Base-by-base conservation (phyloP, 2,329 filamentous ascomycete species). In the Juglanconis oblonga region DNA sequence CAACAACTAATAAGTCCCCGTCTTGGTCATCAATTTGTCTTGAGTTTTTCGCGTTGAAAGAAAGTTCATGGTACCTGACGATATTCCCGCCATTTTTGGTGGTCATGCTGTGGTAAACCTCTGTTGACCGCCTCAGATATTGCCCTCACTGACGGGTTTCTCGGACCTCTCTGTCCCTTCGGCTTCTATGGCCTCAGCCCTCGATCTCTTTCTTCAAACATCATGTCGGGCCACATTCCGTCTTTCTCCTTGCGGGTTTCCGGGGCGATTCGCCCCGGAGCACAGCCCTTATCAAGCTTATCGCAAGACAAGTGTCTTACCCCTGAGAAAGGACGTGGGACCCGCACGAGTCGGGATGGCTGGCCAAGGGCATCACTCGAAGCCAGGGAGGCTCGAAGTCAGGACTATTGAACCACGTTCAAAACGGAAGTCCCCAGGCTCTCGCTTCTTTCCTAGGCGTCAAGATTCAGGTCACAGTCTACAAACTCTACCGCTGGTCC, bases 301-400 rank as follows among this genome's bases (percentile, higher is more conserved):
- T 57, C 49, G 24, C 35, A 52, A 55, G 53, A 57, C 57, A 36
- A 57, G 36, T 54, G 36, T 45, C 49, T 55, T 52, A 58, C 54
- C 52, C 33, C 38, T 60, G 57, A 51, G 55, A 52, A 44, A 24
- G 51, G 40, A 53, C 31, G 7, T 8, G 13, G 57, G 54, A 38
- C 51, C 47, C 57, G 52, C 57, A 60, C 50, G 61, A 54, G 61
- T 59, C 50, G 59, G 55, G 35, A 57, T 60, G 50, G 55, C 32
- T 60, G 61, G 61, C 50, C 36, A 60, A 52, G 31, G 52, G 33
- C n/a, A 13, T 44, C 42, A 44, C 6, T 14, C 7, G 42, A 14
- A 13, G 42, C 13, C 42, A 45, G 11, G 24, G 24, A 24, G 24
- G 24, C 42, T 45, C 24, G 42, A n/a, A 17, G 14, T 45, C 42